Base-by-base conservation (phyloP, 805 yeast species). In the Starmera amethionina region DNA sequence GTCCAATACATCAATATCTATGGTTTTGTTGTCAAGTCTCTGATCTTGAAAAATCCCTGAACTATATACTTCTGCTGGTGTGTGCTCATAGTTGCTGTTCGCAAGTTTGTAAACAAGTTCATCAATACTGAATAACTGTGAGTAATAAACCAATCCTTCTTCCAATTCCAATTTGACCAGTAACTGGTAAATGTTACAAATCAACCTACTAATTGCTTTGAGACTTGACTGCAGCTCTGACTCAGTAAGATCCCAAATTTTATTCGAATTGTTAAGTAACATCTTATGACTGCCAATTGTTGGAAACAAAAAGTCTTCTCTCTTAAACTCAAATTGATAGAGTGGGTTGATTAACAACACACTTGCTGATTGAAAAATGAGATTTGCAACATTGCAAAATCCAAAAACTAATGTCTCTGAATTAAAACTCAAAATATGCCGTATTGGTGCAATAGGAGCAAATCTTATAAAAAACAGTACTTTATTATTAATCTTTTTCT, bases 91-190 rank as follows among this genome's bases (percentile, higher is more conserved):
- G 30, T 51, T 51, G 31, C 47, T 47, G 30, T 44, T 44, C 2
- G 49, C 57, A 11, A 54, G 36, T 31, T 47, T 53, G 37, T 45
- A 53, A 7, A 55, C 34, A 47, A 55, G 33, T 13, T 42, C 43
- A 35, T 55, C 59, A 25, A 53, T 29, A 25, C 34, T 38, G 7
- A 55, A 39, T 8, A 53, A 37, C 13, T 49, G 52, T 0, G 36
- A 16, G 14, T 46, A 41, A 3, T 13, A 12, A 10, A 29, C 36
- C 4, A 44, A 33, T 1, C 37, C 49, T 5, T 40, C 41, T 16
- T 43, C 40, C 16, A 51, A 19, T 14, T 50, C 45, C 18, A 55
- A 29, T 5, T 29, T 28, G 10, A 40, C 31, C 15, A 55, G 30
- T 0, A 55, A 18, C 10, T 6, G 12, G 12, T 43, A 42, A 1